Conservation (phyloP, 768 basidiomycete species). For the Lentinula sp. region DNA sequence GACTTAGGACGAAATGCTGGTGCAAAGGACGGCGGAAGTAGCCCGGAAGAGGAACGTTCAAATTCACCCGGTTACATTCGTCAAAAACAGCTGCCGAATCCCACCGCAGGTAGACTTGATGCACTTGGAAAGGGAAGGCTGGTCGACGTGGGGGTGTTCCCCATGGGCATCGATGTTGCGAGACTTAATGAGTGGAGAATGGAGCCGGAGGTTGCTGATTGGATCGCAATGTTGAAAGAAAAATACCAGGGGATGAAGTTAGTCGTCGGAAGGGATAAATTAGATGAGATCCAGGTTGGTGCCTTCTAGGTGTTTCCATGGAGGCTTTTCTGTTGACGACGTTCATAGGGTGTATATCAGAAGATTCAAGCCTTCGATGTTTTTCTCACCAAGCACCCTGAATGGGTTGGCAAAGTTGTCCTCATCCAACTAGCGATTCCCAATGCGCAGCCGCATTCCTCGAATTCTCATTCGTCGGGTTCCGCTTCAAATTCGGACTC, state of each 20-base stretch:
- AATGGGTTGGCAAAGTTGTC: constrained; percentile 75
- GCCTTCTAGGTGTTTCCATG: neutral
- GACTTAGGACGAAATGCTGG: neutral
- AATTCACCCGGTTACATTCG: neutral
- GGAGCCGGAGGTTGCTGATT: constrained; percentile 75
- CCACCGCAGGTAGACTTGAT: neutral
- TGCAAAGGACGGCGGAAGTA: neutral
- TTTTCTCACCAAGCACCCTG: constrained; percentile 75
- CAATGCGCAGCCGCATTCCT: neutral
- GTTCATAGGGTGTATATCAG: constrained; percentile 62
- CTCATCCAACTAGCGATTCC: constrained; percentile 72
- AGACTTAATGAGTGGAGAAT: constrained; percentile 63
- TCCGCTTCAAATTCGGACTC: neutral
- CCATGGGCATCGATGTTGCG: constrained; percentile 83
- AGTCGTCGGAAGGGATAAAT: constrained; percentile 83
- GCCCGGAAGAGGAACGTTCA: neutral
- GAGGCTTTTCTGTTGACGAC: neutral
- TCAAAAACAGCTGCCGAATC: neutral
- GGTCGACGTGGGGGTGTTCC: constrained; percentile 84
- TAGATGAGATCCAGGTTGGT: constrained; percentile 73
- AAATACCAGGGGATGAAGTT: constrained; percentile 84
- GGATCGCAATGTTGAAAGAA: constrained; percentile 74
- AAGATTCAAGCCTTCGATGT: constrained; percentile 80
- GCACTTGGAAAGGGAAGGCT: constrained; percentile 46
- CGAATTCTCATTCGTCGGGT: neutral